Evolutionary conservation across 2,329 filamentous ascomycete species (phyloP), one percentile per base, ranked within the genome.

Genomic region (Leptographium wingfieldii): DNA sequence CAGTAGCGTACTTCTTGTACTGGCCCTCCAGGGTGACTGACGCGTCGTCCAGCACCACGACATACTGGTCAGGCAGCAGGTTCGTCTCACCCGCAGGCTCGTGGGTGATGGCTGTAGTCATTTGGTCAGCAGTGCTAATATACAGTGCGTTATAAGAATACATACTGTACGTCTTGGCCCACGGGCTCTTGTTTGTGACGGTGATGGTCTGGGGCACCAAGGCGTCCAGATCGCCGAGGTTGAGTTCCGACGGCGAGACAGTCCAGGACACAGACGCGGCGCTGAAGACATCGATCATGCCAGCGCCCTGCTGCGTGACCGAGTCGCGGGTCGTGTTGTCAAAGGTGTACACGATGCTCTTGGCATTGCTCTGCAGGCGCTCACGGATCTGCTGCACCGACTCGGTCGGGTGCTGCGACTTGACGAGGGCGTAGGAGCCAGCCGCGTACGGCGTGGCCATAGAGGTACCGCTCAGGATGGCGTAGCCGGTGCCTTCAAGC

Each of bases 231-330:
- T 56, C 55, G 27, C 38, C 38, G 4, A 49, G 43, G 43, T 49
- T 51, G 10, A 57, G 38, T 25, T 56, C 38, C 2, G 38, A 48
- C 25, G 38, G 38, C 0, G 82, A 83, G 68, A 86, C 83, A 67
- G 86, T 85, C 71, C 85, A 85, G 3, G 80, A 80, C 76, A 72
- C 60, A 7, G 35, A 27, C 0, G 19, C 16, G 9, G 43, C 22
- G 10, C 84, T 79, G 63, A 79, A 79, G 3, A 81, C 83, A 64
- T 84, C 80, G 55, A 86, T 72, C 16, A 85, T 71, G 48, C 84
- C 84, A 35, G 71, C 78, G 12, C 84, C 84, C 65, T 85, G 81
- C 66, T 86, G 83, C 3, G 78, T 69, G 12, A 83, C 78, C 0
- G 83, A 81, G 0, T 67, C 71, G 7, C 74, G 72, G 2, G 62